Base-by-base conservation (phyloP, 495 filamentous ascomycete genomes). In the Penicillium desertorum region DNA sequence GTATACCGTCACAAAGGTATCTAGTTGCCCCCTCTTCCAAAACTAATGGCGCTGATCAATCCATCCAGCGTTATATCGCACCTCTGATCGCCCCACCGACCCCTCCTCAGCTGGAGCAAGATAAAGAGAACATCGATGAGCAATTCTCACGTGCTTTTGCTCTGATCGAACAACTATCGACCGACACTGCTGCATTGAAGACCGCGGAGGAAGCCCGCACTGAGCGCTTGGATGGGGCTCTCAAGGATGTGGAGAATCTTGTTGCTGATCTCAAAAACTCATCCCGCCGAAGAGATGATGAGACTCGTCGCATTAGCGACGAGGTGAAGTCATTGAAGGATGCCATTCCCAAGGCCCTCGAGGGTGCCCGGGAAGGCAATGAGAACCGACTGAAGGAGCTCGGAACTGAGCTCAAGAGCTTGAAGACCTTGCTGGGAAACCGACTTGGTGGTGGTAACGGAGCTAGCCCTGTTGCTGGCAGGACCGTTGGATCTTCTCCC, bases 21-120 rank as follows among this genome's bases (percentile, higher is more conserved):
- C 44, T 51, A 11, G 11, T 39, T 2, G 41, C 17, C 20, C 25
- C 52, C 5, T 30, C n/a, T 30, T 39, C 25, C 14, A 11, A 29
- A 14, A 36, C 36, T 42, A 27, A 27, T 49, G 41, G 46, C 17
- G 37, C 56, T 70, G 50, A 69, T 47, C 17, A 51, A 19, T 22
- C 19, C 23, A 46, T 37, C 27, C 44, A 92, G 84, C 92, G 95
- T 57, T 99, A 98, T 66, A 84, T 99, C 54, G 76, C 85, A 55
- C 94, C 94, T 43, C 77, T 99, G 16, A 91, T 99, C 60, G 86
- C 92, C 9, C 94, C 94, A 1, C 94, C 94, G 1, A 99, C 94
- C 0, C 89, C 92, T 17, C 90, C 92, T 32, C 90, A 96, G 58
- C 78, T 99, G 29, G 91, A 96, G 66, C 85, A 90, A 66, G 94